Conservation (phyloP, 2,329 filamentous ascomycete genomes). For the Claviceps sp. region DNA sequence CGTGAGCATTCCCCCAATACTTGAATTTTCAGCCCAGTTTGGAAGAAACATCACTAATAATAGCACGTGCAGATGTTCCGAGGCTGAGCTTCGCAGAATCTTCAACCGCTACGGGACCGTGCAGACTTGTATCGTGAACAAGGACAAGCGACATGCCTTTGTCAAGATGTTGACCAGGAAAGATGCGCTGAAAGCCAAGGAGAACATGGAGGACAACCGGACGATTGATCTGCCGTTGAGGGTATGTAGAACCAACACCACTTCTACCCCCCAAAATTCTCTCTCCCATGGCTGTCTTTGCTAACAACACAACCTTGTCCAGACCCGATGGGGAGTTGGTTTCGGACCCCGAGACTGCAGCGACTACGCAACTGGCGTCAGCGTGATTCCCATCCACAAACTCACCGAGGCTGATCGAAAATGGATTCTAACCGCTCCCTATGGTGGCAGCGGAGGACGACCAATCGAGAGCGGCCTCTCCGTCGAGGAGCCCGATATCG, state of each 20-base stretch:
- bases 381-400: slow-evolving; percentile 81
- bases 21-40: background rate
- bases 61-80: slow-evolving; percentile 44
- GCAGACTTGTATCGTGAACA: slow-evolving; percentile 96
- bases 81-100: slow-evolving; percentile 66
- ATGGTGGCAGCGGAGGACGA: slow-evolving; percentile 78
- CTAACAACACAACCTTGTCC: slow-evolving; percentile 6
- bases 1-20: slow-evolving; percentile 40
- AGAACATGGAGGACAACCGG: slow-evolving; percentile 71
- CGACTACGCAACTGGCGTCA: slow-evolving; percentile 85
- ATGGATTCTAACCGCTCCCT: slow-evolving; percentile 91
- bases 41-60: background rate
- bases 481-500: slow-evolving; percentile 95
- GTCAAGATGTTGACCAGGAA: slow-evolving; percentile 93
- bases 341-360: slow-evolving; percentile 96
- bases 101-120: slow-evolving; percentile 77
- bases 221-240: slow-evolving; percentile 60
- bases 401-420: slow-evolving; percentile 94
- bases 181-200: slow-evolving; percentile 73
- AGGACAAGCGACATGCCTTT: slow-evolving; percentile 95
- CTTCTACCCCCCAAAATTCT: background rate
- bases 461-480: slow-evolving; percentile 72
- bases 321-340: slow-evolving; percentile 95
- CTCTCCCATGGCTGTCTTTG: background rate
- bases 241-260: slow-evolving; percentile 33